A percentile compares a stretch with the other conserved stretches of the same genome.
Conservation (phyloP, 2,329 filamentous ascomycete species). For the Aspergillus alliaceus region DNA sequence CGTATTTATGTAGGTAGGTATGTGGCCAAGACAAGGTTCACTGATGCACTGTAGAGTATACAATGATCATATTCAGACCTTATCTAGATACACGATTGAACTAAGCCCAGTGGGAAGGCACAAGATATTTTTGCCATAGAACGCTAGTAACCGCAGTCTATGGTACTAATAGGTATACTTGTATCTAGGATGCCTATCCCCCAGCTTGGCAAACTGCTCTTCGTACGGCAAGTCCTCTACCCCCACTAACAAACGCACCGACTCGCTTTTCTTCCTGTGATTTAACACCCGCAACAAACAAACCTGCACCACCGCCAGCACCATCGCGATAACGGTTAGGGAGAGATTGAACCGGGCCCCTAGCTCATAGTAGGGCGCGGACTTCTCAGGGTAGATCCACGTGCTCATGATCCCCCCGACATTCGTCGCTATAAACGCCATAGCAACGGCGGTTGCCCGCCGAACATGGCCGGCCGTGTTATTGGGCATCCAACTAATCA, state of each 20-base stretch:
- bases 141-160: background rate
- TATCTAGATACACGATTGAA: too few species aligned
- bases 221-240: constrained; percentile 6
- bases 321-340: constrained; percentile 6
- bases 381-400: constrained; percentile 13
- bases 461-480: constrained; percentile 10
- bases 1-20: too few species aligned
- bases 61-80: too few species aligned
- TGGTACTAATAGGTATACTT: constrained; percentile 14
- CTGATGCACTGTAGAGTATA: too few species aligned
- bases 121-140: too few species aligned
- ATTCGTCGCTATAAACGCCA: constrained; percentile 12
- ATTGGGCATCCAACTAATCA: constrained; percentile 15
- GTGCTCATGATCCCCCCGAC: constrained; percentile 11
- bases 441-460: constrained; percentile 5
- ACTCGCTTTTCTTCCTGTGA: constrained; percentile 1
- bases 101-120: too few species aligned
- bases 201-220: constrained; percentile 11
- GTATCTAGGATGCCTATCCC: constrained; percentile 14
- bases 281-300: constrained; percentile 6
- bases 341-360: constrained; percentile 10
- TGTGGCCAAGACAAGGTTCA: too few species aligned
- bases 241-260: background rate
- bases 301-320: constrained; percentile 6
- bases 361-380: constrained; percentile 10